These are phyloP conservation scores for Vinca minor DNA, from an alignment of 257 asterid species.

Conservation along the genomic window DNA sequence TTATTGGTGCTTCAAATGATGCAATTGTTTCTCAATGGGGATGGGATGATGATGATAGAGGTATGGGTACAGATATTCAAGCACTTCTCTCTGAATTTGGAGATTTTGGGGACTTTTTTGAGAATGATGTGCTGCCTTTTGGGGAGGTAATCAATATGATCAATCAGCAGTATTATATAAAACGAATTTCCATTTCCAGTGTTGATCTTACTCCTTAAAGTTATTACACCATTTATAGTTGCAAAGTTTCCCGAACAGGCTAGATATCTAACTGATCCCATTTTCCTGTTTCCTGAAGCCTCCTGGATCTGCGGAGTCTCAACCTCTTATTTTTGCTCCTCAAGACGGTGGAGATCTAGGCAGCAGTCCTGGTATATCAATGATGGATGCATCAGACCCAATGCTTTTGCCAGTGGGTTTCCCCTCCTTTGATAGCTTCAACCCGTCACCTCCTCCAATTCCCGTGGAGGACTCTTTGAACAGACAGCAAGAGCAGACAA, in stretches of 20 bases:
- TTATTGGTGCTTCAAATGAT: slow-evolving; percentile 50
- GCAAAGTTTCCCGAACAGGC: background rate
- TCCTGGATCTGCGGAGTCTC: slow-evolving; percentile 89
- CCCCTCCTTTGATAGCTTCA: slow-evolving; percentile 62
- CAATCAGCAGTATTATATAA: background rate
- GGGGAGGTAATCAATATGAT: slow-evolving; percentile 69
- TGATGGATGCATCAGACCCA: slow-evolving; percentile 85
- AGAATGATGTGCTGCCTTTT: slow-evolving; percentile 69
- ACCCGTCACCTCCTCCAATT: slow-evolving; percentile 47
- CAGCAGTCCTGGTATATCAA: slow-evolving; percentile 65
- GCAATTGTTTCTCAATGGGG: slow-evolving; percentile 60
- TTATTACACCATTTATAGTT: background rate
- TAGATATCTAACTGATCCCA: slow-evolving; percentile 11
- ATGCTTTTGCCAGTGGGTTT: slow-evolving; percentile 65
- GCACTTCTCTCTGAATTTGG: slow-evolving; percentile 91
- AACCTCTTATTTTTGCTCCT: slow-evolving; percentile 42
- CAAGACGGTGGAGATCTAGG: slow-evolving; percentile 71
- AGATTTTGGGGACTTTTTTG: slow-evolving; percentile 95
- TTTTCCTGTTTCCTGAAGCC: slow-evolving; percentile 60
- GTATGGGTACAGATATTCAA: slow-evolving; percentile 75
- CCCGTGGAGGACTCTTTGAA: slow-evolving; percentile 50
- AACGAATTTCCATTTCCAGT: too few relatives aligned
- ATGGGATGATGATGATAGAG: slow-evolving; percentile 91
- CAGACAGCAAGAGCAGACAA: slow-evolving; percentile 54
- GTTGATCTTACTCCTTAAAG: background rate